phyloP scores from a whole-genome alignment of 1,284 basidiomycete species.

The Melampsora larici-populina region DNA sequence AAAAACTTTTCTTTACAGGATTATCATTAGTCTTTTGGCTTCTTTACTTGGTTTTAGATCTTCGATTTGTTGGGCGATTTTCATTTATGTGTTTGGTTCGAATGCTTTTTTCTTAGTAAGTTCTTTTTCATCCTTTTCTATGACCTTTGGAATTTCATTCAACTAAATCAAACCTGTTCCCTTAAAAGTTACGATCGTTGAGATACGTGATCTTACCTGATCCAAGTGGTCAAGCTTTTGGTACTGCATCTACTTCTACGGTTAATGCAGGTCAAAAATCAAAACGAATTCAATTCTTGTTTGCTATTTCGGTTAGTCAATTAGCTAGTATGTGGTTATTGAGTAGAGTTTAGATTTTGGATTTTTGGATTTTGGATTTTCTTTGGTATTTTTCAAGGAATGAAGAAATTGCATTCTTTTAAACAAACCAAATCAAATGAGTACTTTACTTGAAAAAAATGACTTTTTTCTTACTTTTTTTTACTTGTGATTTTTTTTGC shows the following conservation, averaged over 20 bases:
- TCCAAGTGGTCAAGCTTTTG: slow-evolving; percentile 54
- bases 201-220: slow-evolving; percentile 83
- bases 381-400: no score
- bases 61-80: slow-evolving; percentile 67
- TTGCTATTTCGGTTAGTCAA: slow-evolving; percentile 68
- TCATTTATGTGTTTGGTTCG: slow-evolving; percentile 78
- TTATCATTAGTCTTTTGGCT: slow-evolving; percentile 67
- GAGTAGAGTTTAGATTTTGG: slow-evolving; percentile 18
- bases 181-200: slow-evolving; percentile 79
- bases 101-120: slow-evolving; percentile 90
- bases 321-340: slow-evolving; percentile 69
- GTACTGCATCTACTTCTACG: slow-evolving; percentile 61
- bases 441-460: no score
- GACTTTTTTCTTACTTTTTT: no score
- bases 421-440: no score
- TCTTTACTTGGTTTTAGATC: slow-evolving; percentile 64
- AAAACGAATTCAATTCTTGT: no score
- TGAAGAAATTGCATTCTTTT: no score
- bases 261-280: slow-evolving; percentile 75
- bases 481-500: no score
- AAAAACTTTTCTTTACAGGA: no score
- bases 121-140: slow-evolving; percentile 47
- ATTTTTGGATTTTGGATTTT: background rate
- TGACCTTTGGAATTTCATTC: no score
- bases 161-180: no score